These are phyloP conservation scores for Theobroma cacao DNA, from an alignment of 345 rosid species.

Conservation along the genomic window DNA sequence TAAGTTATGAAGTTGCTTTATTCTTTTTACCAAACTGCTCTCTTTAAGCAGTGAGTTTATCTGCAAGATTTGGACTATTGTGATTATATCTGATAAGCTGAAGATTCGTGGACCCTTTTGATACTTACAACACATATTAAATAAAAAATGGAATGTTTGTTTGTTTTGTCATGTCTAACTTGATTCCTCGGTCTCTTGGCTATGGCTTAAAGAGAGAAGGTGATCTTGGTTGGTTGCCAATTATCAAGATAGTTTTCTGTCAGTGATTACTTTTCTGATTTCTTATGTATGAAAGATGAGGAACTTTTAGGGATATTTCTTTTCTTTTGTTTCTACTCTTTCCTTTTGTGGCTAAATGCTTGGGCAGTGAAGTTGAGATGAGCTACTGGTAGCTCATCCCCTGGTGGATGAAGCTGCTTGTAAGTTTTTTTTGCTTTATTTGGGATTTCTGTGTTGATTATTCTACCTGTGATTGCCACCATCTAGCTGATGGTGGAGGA, in stretches of 20 bases:
- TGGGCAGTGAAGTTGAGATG: constrained; percentile 20
- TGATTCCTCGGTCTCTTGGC: neutral
- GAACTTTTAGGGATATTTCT: neutral
- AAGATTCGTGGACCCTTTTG: neutral
- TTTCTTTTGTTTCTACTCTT: neutral
- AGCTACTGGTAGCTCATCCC: constrained; percentile 13
- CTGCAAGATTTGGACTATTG: neutral
- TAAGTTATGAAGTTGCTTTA: neutral
- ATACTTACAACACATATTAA: neutral
- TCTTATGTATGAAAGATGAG: neutral
- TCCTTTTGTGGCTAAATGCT: neutral
- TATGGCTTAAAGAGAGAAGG: neutral
- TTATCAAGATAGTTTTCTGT: neutral
- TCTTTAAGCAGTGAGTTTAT: neutral
- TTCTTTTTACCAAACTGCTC: neutral
- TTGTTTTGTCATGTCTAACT: neutral
- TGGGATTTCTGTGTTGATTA: constrained; percentile 6
- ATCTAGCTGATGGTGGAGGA: neutral
- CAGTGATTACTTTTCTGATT: neutral
- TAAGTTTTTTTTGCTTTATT: neutral
- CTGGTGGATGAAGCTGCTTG: constrained; percentile 5
- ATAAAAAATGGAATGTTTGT: neutral
- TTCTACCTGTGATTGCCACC: neutral
- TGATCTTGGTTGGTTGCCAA: neutral
- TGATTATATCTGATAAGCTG: neutral